Conservation (phyloP, 257 asterid genomes). For the Nicotiana undulata region DNA sequence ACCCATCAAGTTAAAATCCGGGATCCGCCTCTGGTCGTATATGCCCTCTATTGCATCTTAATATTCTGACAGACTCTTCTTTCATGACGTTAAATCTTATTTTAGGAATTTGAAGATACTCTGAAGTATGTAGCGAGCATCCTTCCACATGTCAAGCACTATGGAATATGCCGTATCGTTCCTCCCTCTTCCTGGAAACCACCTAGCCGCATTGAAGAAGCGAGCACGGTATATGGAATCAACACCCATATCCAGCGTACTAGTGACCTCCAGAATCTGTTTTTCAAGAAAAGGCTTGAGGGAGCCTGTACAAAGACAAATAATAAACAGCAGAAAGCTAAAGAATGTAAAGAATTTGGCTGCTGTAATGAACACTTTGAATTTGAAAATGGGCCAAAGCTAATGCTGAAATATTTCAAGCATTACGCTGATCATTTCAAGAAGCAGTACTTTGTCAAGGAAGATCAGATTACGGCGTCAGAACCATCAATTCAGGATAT, state of each 20-base stretch:
- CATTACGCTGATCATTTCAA: constrained; percentile 69
- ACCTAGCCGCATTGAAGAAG: constrained; percentile 36
- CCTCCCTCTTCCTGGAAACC: constrained; percentile 87
- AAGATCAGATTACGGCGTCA: constrained; percentile 16
- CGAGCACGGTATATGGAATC: constrained; percentile 40
- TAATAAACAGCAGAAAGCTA: constrained; percentile 28
- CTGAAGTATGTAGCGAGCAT: constrained; percentile 56
- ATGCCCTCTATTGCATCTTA: background rate
- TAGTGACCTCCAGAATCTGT: constrained; percentile 33
- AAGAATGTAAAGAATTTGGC: constrained; percentile 24
- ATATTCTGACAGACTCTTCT: constrained; percentile 16
- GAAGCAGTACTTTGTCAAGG: constrained; percentile 46
- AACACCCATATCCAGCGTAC: constrained; percentile 43
- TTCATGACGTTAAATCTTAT: constrained; percentile 34
- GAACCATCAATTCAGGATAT: constrained; percentile 43
- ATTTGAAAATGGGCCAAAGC: constrained; percentile 47
- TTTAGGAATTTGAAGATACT: constrained; percentile 77
- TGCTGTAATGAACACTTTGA: constrained; percentile 15
- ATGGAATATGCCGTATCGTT: constrained; percentile 88
- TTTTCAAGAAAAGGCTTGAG: constrained; percentile 24
- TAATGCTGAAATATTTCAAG: constrained; percentile 51
- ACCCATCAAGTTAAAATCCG: no score
- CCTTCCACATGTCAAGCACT: constrained; percentile 49
- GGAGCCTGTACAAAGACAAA: constrained; percentile 23
- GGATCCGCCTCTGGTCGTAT: no score